Conservation (phyloP, 371 early-diverging fungal genomes). For the Mycotypha africana region DNA sequence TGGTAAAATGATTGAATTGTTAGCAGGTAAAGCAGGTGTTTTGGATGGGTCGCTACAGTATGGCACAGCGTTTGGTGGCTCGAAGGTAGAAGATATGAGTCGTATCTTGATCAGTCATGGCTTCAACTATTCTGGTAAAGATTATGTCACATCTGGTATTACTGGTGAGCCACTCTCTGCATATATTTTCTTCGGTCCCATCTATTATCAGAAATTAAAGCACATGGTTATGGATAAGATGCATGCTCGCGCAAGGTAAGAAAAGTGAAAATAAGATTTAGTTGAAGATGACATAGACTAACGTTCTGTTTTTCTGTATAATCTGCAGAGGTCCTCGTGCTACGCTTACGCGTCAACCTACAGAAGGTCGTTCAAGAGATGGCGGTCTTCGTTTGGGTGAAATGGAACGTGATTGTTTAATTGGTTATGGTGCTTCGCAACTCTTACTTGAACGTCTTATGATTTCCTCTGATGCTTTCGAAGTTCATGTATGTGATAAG, state of each 20-base stretch:
- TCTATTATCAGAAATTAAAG: constrained; percentile 98
- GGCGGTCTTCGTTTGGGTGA: constrained; percentile 98
- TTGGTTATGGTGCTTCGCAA: constrained; percentile 96
- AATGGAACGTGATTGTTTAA: constrained; percentile 99
- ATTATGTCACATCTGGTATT: constrained; percentile 92
- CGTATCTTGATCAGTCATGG: constrained; percentile 91
- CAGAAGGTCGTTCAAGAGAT: constrained; percentile 97
- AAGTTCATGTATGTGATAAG: constrained; percentile 85
- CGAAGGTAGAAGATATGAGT: constrained; percentile 96
- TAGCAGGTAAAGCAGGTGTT: constrained; percentile 98
- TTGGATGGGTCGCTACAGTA: constrained; percentile 94
- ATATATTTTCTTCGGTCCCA: constrained; percentile 98
- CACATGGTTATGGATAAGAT: constrained; percentile 99
- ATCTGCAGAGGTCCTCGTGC: constrained; percentile 87
- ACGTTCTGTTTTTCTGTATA: neutral
- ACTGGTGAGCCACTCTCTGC: constrained; percentile 93
- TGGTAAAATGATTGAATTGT: constrained; percentile 98
- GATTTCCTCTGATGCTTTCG: constrained; percentile 94
- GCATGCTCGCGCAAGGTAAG: constrained; percentile 93
- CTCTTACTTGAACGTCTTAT: constrained; percentile 94
- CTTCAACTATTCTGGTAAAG: constrained; percentile 99
- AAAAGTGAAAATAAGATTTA: neutral
- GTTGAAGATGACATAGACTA: too few species aligned
- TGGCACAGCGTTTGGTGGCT: constrained; percentile 97
- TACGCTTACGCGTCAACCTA: constrained; percentile 95